phyloP scores from a whole-genome alignment of 495 filamentous ascomycete genomes.

The Annulohypoxylon maeteangense region DNA sequence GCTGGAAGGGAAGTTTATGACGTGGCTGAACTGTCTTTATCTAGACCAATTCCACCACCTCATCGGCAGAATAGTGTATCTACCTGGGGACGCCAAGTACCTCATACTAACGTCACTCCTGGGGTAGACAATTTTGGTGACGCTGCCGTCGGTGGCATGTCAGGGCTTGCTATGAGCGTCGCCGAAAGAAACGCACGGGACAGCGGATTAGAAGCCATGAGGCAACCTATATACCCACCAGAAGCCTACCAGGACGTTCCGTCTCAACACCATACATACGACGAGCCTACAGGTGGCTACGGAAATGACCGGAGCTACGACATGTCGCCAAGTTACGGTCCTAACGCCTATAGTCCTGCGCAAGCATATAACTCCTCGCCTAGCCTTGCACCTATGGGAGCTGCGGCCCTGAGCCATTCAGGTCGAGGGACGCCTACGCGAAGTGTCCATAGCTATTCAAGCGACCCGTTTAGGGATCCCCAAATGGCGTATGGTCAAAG shows the following conservation, averaged over 20 bases:
- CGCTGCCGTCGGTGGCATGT: constrained; percentile 76
- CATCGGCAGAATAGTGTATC: constrained; percentile 45
- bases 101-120: constrained; percentile 70
- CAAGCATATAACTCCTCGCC: constrained; percentile 31
- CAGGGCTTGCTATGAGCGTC: constrained; percentile 77
- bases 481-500: constrained; percentile 45
- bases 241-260: constrained; percentile 48
- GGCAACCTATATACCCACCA: constrained; percentile 51
- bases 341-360: constrained; percentile 17
- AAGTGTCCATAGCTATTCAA: constrained; percentile 41
- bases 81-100: constrained; percentile 48
- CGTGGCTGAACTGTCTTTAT: constrained; percentile 38
- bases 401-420: constrained; percentile 13
- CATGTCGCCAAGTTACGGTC: constrained; percentile 26
- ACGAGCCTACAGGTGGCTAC: constrained; percentile 35
- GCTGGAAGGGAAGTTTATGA: constrained; percentile 18
- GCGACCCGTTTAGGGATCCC: constrained; percentile 46
- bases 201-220: constrained; percentile 75
- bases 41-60: constrained; percentile 37
- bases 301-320: constrained; percentile 39
- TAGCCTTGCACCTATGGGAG: constrained; percentile 24
- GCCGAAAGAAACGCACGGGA: constrained; percentile 77
- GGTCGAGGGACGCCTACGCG: constrained; percentile 38
- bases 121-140: constrained; percentile 80
- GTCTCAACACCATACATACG: constrained; percentile 37